Percentiles rank a stretch among this genome's conserved stretches.
Evolutionary conservation across 495 filamentous ascomycete genomes (phyloP).

Genomic region (Penicillium nucicola): DNA sequence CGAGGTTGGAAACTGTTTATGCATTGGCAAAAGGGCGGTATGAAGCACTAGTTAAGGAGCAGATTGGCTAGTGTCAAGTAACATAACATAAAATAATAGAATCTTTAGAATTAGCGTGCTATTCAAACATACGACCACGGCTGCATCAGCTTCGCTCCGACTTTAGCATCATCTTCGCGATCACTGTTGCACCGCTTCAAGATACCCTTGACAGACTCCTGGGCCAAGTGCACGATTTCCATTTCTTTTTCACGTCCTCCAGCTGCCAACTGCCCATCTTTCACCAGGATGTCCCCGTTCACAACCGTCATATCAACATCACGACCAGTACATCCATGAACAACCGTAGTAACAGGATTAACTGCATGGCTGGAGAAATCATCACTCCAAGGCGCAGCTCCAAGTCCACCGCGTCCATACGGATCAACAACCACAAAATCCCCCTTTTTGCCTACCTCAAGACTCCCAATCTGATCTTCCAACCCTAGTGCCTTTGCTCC

Average conservation of each 20-base stretch:
- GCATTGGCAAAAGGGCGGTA: too few species aligned
- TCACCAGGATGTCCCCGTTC: constrained; percentile 32
- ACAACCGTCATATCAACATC: constrained; percentile 40
- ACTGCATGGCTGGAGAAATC: constrained; percentile 2
- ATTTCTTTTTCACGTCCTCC: constrained; percentile 14
- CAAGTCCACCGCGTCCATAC: constrained; percentile 21
- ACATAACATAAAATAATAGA: too few species aligned
- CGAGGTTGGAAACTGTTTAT: too few species aligned
- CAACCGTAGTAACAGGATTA: constrained; percentile 34
- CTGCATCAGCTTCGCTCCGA: constrained; percentile 8
- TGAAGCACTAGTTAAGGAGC: too few species aligned
- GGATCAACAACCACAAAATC: constrained; percentile 33
- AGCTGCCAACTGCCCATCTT: constrained; percentile 19
- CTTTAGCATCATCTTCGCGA: not conserved
- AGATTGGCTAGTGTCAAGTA: too few species aligned
- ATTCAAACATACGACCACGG: constrained; percentile 9
- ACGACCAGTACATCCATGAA: constrained; percentile 35
- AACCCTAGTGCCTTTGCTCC: constrained; percentile 36
- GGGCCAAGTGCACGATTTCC: constrained; percentile 13
- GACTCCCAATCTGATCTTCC: constrained; percentile 36
- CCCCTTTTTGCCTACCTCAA: constrained; percentile 42
- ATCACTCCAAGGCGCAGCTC: constrained; percentile 15
- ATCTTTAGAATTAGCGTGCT: too few species aligned
- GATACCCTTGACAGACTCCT: constrained; percentile 8
- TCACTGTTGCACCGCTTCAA: constrained; percentile 12